These are phyloP conservation scores for Phytophthora syringae DNA, from an alignment of 352 stramenopile species.

Conservation along the genomic window DNA sequence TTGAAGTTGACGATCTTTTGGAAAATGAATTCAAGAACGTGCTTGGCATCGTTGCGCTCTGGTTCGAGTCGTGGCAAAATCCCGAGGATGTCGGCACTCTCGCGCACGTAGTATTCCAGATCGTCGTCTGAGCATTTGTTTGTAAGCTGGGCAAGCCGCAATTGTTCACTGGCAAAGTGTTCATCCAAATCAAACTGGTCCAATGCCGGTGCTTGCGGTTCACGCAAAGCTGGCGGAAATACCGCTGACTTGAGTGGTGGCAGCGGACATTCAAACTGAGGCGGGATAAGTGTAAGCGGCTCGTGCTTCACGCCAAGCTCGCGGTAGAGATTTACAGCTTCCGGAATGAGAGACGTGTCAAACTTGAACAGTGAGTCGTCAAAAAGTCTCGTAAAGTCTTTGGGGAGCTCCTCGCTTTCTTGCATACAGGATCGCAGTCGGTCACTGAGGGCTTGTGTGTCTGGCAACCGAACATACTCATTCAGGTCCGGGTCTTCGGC, in stretches of 20 bases:
- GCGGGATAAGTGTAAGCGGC: constrained; percentile 93
- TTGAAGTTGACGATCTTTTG: constrained; percentile 94
- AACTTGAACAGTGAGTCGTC: constrained; percentile 95
- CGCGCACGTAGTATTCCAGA: constrained; percentile 95
- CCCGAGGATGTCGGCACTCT: constrained; percentile 93
- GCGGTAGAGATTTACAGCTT: constrained; percentile 93
- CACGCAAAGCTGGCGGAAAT: constrained; percentile 93
- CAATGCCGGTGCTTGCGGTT: constrained; percentile 90
- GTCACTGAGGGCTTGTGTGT: constrained; percentile 94
- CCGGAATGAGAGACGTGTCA: constrained; percentile 94
- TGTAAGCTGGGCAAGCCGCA: constrained; percentile 94
- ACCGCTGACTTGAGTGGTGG: constrained; percentile 93
- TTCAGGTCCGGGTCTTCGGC: constrained; percentile 86
- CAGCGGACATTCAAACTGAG: constrained; percentile 95
- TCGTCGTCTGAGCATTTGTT: constrained; percentile 96
- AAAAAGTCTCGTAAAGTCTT: constrained; percentile 95
- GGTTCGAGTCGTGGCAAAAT: constrained; percentile 81
- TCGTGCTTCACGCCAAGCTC: constrained; percentile 95
- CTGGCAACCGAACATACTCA: constrained; percentile 92
- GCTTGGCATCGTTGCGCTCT: constrained; percentile 84
- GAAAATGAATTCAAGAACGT: constrained; percentile 93
- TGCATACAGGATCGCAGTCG: constrained; percentile 94
- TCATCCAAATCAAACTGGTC: constrained; percentile 98
- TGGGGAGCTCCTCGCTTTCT: constrained; percentile 93
- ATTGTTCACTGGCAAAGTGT: constrained; percentile 93